A percentile compares a stretch with the other conserved stretches of the same genome.
Conservation (phyloP, 1,284 basidiomycete genomes). For the Ceratobasidium sp. region DNA sequence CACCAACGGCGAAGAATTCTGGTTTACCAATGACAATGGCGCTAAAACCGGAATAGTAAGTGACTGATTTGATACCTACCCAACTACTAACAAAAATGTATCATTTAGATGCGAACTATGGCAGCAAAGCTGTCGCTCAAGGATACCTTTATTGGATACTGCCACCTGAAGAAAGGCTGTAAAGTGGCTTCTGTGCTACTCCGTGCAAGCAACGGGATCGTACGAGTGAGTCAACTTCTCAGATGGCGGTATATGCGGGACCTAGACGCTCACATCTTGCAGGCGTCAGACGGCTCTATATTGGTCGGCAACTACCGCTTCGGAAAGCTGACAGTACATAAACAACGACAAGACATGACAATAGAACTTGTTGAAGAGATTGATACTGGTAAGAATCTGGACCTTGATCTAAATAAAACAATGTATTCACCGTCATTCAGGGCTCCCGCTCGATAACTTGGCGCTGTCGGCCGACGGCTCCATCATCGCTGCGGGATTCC, state of each 20-base stretch:
- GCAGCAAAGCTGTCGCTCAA: conserved; percentile 47
- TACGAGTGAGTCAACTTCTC: conserved; percentile 51
- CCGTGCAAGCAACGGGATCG: conserved; percentile 67
- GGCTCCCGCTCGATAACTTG: conserved; percentile 37
- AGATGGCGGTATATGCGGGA: neutral
- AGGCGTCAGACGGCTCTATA: conserved; percentile 62
- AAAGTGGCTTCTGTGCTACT: conserved; percentile 63
- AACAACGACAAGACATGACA: conserved; percentile 65
- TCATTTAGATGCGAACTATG: conserved; percentile 52
- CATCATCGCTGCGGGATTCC: conserved; percentile 33
- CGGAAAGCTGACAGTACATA: conserved; percentile 65
- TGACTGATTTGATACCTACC: conserved; percentile 29
- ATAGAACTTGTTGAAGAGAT: conserved; percentile 64
- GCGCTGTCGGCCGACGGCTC: conserved; percentile 33
- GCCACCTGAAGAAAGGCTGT: conserved; percentile 67
- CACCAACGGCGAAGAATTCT: conserved; percentile 68
- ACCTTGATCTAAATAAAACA: neutral
- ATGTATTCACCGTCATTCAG: neutral
- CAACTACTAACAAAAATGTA: conserved; percentile 15
- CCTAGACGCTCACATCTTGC: conserved; percentile 46
- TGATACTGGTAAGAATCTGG: conserved; percentile 55
- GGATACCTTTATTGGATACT: conserved; percentile 66
- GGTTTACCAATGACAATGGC: conserved; percentile 74
- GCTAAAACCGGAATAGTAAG: conserved; percentile 66
- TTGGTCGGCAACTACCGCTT: conserved; percentile 62